These are phyloP conservation scores for Penicillium egyptiacum DNA, from an alignment of 495 filamentous ascomycete genomes.

Conservation along the genomic window DNA sequence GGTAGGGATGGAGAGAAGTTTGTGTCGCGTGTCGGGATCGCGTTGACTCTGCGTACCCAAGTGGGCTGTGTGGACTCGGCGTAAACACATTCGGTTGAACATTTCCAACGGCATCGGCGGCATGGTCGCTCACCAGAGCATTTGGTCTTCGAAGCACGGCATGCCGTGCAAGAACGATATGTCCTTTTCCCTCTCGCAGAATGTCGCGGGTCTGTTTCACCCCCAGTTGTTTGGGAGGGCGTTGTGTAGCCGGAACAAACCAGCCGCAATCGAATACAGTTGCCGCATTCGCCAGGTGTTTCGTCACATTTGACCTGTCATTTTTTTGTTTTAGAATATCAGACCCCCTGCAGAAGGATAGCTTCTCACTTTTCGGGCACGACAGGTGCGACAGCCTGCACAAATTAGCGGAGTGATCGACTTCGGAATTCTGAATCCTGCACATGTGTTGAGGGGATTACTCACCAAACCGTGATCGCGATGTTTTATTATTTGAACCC, in stretches of 20 bases:
- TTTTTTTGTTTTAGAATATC: neutral
- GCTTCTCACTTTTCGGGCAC: conserved; percentile 29
- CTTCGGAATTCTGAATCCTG: no score
- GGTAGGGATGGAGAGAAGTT: neutral
- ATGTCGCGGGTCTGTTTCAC: neutral
- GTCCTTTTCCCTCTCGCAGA: conserved; percentile 29
- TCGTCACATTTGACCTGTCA: conserved; percentile 38
- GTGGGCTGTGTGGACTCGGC: conserved; percentile 30
- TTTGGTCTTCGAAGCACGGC: conserved; percentile 34
- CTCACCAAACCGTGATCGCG: conserved; percentile 29
- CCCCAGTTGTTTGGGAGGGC: conserved; percentile 9
- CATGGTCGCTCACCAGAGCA: conserved; percentile 41
- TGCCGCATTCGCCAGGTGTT: conserved; percentile 27
- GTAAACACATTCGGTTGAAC: conserved; percentile 27
- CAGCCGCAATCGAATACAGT: conserved; percentile 29
- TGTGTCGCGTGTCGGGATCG: neutral
- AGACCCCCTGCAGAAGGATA: neutral
- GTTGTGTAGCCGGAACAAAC: conserved; percentile 26
- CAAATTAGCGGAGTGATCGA: neutral
- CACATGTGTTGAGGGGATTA: neutral
- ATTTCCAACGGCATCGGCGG: conserved; percentile 27
- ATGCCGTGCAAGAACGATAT: conserved; percentile 36
- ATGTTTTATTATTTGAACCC: conserved; percentile 13
- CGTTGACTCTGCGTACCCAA: conserved; percentile 28
- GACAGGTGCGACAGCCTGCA: conserved; percentile 31